phyloP scores from a whole-genome alignment of 495 filamentous ascomycete species.

The Pseudoneurospora amorphoporcata region DNA sequence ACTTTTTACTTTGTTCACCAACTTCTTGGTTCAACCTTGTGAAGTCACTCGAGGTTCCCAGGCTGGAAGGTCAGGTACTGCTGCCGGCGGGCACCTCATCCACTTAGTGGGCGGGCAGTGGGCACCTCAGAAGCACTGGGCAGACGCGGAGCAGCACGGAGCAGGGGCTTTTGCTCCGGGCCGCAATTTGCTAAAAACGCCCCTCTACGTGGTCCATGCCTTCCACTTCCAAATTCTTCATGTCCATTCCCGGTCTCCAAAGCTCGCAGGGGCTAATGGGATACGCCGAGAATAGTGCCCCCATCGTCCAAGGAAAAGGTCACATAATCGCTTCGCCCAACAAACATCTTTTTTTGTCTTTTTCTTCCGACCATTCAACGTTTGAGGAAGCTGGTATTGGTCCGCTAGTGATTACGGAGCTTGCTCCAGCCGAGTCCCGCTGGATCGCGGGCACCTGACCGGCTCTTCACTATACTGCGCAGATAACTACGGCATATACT shows the following conservation, averaged over 20 bases:
- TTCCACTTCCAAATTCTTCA: background rate
- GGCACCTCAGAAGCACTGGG: background rate
- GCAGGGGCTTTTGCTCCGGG: slow-evolving; percentile 8
- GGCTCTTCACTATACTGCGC: background rate
- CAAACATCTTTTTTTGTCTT: background rate
- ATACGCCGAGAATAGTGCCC: background rate
- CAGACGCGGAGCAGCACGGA: background rate
- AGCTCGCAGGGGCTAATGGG: background rate
- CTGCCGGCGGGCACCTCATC: background rate
- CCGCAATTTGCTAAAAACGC: background rate
- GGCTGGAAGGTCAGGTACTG: background rate
- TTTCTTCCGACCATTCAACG: background rate
- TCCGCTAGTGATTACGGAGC: background rate
- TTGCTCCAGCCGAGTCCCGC: background rate
- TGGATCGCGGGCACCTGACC: background rate
- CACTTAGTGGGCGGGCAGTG: background rate
- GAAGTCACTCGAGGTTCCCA: background rate
- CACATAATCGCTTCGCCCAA: background rate
- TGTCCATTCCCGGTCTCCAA: background rate
- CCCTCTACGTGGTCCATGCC: background rate
- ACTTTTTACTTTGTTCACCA: background rate
- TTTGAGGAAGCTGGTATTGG: background rate
- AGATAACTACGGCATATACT: background rate
- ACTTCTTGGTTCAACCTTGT: background rate
- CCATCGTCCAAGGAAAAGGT: background rate